Percentiles rank a stretch among this genome's conserved stretches.
Conservation (phyloP, 1,284 basidiomycete genomes). For the Leccinum subrobustum region DNA sequence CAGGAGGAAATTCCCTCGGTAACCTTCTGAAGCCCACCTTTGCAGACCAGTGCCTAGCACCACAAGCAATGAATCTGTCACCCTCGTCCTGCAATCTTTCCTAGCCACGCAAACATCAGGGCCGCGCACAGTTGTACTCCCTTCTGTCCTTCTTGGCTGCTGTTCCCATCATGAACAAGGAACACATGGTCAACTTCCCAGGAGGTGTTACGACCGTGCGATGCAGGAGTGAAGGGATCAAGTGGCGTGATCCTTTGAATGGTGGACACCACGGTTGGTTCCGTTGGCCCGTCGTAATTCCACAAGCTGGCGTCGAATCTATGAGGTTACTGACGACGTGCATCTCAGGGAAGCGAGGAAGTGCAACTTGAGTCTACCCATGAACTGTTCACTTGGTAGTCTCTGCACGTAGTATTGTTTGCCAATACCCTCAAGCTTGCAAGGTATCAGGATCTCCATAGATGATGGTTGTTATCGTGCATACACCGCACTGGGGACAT, state of each 20-base stretch:
- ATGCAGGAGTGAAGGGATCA: not conserved
- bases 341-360: not conserved
- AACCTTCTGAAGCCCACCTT: not conserved
- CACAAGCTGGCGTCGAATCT: not conserved
- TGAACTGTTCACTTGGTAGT: not conserved
- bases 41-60: not conserved
- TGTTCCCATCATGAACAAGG: slow-evolving; percentile 7
- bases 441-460: not conserved
- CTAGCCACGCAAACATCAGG: slow-evolving; percentile 8
- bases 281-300: not conserved
- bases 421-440: not conserved
- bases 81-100: not conserved
- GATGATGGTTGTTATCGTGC: not conserved
- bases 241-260: not conserved
- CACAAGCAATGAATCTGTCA: not conserved
- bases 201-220: not conserved
- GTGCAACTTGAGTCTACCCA: not conserved
- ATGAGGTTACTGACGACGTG: not conserved
- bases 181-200: slow-evolving; percentile 5
- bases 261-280: not conserved
- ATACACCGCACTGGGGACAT: not conserved
- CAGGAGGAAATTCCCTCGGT: slow-evolving; percentile 4
- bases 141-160: slow-evolving; percentile 8
- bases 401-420: not conserved
- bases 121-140: not conserved